Base-by-base conservation (phyloP, 2,329 filamentous ascomycete genomes). In the Apiospora marii region DNA sequence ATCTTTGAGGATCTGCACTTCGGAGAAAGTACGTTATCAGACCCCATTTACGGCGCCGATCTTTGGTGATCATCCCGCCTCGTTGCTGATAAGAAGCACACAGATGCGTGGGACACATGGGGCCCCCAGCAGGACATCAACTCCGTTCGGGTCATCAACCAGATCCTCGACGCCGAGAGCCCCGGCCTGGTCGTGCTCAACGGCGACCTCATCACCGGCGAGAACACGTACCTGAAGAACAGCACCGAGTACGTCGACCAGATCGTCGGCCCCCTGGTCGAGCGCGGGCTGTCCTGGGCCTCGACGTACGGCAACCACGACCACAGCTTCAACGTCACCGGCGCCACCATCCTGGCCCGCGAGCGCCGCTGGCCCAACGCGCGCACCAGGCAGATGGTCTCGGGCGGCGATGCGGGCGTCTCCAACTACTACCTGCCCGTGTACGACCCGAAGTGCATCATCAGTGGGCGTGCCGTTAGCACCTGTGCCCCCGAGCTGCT, bases 281-380 rank as follows among this genome's bases (percentile, higher is more conserved):
- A 87, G 4, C 85, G 87, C 22, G 83, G 84, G 10, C 78, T 92
- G 0, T 84, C 85, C 0, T 94, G 91, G 89, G 91, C 91, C 1
- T 91, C 89, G 0, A 91, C 91, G 0, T 94, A 94, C 74, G 92
- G 92, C 0, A 94, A 94, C 72, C 92, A 94, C 76, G 92, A 94
- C 75, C 86, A 87, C 67, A 82, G 88, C 48, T 88, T 84, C 77
- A 92, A 92, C 74, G 80, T 92, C 12, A 88, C 87, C 0, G 85
- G 86, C 24, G 77, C 78, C 43, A 74, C 77, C 3, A 84, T 87
- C n/a, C 78, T 86, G 3, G 80, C 77, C n/a, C 83, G 84, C 3
- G 85, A 87, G 76, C 78, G 78, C 1, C 73, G 70, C 4, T 85
- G 81, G 78, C 77, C 78, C 2, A 84, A 85, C 69, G 78, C 82